phyloP scores from a whole-genome alignment of 2,329 filamentous ascomycete species.

The Aspergillus sp. region DNA sequence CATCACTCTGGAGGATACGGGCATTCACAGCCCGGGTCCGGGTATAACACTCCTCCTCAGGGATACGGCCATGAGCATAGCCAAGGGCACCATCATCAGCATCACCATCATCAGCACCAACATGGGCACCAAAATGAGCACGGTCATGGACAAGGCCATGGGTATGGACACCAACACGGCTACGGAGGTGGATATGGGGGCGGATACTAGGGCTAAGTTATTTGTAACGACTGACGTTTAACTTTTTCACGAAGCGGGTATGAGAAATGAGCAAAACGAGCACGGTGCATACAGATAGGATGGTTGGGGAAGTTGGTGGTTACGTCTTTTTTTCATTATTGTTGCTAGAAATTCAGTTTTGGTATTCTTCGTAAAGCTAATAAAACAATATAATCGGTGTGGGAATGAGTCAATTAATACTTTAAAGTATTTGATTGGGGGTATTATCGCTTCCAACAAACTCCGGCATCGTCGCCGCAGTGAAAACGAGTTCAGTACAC shows the following conservation, averaged over 20 bases:
- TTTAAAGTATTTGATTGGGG: not conserved
- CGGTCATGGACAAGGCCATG: conserved; percentile 1
- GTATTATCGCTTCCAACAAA: not conserved
- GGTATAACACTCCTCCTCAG: not conserved
- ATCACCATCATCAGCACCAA: not conserved
- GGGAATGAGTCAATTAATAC: not conserved
- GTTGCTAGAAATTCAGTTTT: not conserved
- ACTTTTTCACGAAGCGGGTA: not conserved
- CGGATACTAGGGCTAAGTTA: conserved; percentile 3
- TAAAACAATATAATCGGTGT: not conserved
- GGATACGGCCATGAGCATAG: not conserved
- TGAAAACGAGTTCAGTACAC: not conserved
- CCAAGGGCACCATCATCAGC: not conserved
- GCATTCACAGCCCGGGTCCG: not conserved
- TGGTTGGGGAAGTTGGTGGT: not conserved
- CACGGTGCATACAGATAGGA: not conserved
- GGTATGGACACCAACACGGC: not conserved
- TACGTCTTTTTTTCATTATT: not conserved
- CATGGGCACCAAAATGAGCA: conserved; percentile 2
- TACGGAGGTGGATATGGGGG: conserved; percentile 5
- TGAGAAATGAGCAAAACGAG: not conserved
- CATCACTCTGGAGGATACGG: conserved; percentile 6
- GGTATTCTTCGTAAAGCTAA: not conserved
- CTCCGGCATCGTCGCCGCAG: not conserved
- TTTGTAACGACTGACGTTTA: not conserved